Conservation (phyloP, 2,329 filamentous ascomycete genomes). For the Venturiaceae sp. region DNA sequence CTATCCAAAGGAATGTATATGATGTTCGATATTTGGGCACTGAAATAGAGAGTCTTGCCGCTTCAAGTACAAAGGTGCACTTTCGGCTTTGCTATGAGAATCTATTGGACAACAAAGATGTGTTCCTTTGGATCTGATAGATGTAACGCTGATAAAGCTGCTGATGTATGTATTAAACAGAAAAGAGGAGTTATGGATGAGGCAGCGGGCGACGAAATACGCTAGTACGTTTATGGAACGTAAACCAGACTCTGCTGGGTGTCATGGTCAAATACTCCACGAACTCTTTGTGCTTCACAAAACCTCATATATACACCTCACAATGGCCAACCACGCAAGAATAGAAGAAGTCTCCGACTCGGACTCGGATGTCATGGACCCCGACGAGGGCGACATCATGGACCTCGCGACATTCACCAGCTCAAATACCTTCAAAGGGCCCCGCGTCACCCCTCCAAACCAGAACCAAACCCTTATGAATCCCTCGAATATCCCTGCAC, state of each 20-base stretch:
- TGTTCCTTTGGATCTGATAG: too few species aligned
- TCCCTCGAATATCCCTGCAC: slow-evolving; percentile 16
- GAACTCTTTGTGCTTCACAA: not conserved
- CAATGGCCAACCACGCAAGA: slow-evolving; percentile 68
- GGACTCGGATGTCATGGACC: slow-evolving; percentile 54
- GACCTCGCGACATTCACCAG: slow-evolving; percentile 61
- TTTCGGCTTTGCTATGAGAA: too few species aligned
- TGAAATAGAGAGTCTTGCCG: too few species aligned
- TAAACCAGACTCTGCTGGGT: not conserved
- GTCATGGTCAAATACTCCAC: not conserved
- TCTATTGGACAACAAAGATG: too few species aligned
- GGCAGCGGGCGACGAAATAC: too few species aligned
- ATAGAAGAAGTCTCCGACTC: slow-evolving; percentile 89
- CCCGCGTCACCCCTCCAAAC: slow-evolving; percentile 27
- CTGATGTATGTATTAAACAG: too few species aligned
- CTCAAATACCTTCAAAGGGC: slow-evolving; percentile 13
- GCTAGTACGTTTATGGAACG: not conserved
- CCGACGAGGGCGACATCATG: slow-evolving; percentile 64
- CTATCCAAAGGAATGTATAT: too few species aligned
- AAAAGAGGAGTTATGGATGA: too few species aligned
- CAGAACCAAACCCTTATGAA: slow-evolving; percentile 22
- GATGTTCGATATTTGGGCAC: too few species aligned
- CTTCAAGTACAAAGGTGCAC: too few species aligned
- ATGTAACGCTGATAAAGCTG: too few species aligned
- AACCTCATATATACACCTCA: not conserved